Base-by-base conservation (phyloP, 2,329 filamentous ascomycete genomes). In the Fulvia fulva region DNA sequence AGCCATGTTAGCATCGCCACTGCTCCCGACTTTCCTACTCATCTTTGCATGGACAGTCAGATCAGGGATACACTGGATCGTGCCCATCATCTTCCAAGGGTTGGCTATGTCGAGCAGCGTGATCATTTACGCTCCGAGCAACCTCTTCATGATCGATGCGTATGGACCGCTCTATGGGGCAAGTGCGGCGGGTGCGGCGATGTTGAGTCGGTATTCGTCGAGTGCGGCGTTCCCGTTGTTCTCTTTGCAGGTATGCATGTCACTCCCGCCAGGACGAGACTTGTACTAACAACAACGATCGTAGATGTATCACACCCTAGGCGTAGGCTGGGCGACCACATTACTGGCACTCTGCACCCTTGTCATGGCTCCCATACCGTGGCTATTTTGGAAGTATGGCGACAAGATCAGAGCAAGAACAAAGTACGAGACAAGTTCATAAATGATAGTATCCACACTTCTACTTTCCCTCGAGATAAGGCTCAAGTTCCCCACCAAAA, bases 251-350 rank as follows among this genome's bases (percentile, higher is more conserved):
- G 47, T 56, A 45, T 28, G 54, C 23, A 44, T 16, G 25, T 11
- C 12, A 5, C 21, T 28, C 44, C 9, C 12, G 19, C 2, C 16
- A 14, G 19, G 5, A 16, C 21, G 21, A 25, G 9, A 25, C 22
- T 12, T 8, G 5, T 23, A 11, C 44, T 28, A 12, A 47, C 45
- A n/a, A 32, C 8, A 11, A 8, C 69, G 69, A 1, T 64, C 71
- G 7, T 71, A 68, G 7, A 75, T 78, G 70, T 78, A 74, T 63
- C 60, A 70, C 25, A 67, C 63, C 1, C 60, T 78, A 2, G 76
- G 76, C 0, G 73, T 76, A 1, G 71, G 68, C 0, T 77, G 75
- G 76, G 75, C 75, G 3, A 76, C 73, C 5, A 74, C 68, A 43
- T 43, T 77, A 7, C 58, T 78, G 50, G 76, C 70, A 0, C 75